Percentiles rank a stretch among this genome's conserved stretches.
Conservation (phyloP, 2,329 filamentous ascomycete species). For the Aspergillus viridinutans region DNA sequence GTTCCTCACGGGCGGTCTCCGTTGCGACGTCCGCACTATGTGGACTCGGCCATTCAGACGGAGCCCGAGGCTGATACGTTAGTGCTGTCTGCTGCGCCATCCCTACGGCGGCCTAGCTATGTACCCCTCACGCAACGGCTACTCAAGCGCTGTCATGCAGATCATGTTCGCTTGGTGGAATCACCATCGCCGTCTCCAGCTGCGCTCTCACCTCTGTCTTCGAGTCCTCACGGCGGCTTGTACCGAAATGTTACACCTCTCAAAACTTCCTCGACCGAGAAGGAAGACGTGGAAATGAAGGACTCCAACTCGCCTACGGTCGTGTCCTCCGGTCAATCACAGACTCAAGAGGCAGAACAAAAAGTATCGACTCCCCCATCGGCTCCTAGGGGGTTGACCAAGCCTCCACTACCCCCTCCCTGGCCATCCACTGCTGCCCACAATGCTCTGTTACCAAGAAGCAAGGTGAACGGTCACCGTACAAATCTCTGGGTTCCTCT, state of each 20-base stretch:
- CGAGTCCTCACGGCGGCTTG: constrained; percentile 8
- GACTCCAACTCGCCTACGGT: constrained; percentile 32
- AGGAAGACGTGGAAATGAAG: constrained; percentile 46
- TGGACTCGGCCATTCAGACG: constrained; percentile 41
- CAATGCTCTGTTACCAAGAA: constrained; percentile 27
- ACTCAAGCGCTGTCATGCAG: constrained; percentile 39
- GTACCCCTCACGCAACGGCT: constrained; percentile 41
- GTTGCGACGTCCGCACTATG: constrained; percentile 32
- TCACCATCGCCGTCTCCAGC: constrained; percentile 11
- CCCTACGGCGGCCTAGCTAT: constrained; percentile 27
- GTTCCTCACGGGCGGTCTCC: constrained; percentile 24
- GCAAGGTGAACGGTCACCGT: constrained; percentile 13
- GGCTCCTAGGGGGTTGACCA: constrained; percentile 13
- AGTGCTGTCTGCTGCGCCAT: constrained; percentile 13
- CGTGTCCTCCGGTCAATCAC: constrained; percentile 12
- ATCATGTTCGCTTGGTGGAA: constrained; percentile 36
- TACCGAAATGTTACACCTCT: constrained; percentile 8
- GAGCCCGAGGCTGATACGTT: constrained; percentile 40
- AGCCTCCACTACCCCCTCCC: constrained; percentile 24
- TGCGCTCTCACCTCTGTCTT: constrained; percentile 10
- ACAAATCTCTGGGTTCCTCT: constrained; percentile 27
- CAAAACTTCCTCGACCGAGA: constrained; percentile 7
- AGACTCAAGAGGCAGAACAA: constrained; percentile 5
- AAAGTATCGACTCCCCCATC: neutral
- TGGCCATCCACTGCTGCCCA: constrained; percentile 39